phyloP scores from a whole-genome alignment of 257 asterid genomes.

The Solanum sparsipilum region DNA sequence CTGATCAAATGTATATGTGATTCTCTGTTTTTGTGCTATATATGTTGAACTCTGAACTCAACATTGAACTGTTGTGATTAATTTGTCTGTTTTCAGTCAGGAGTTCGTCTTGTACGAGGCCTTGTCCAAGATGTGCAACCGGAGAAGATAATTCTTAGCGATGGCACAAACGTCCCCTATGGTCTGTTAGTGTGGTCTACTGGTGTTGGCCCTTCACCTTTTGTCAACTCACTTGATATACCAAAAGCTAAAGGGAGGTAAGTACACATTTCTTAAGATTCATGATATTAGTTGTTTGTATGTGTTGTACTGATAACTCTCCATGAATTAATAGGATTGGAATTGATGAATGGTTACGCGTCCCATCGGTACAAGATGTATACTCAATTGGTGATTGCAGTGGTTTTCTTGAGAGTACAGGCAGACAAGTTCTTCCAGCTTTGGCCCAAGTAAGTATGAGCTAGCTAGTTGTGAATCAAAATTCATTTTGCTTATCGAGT shows the following conservation, averaged over 20 bases:
- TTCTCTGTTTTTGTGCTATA: neutral
- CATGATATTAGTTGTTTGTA: neutral
- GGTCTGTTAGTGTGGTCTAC: conserved; percentile 98
- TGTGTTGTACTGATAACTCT: neutral
- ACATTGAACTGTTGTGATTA: conserved; percentile 3
- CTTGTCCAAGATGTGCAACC: conserved; percentile 80
- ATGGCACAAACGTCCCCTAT: conserved; percentile 83
- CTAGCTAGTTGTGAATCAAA: neutral
- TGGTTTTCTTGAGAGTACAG: conserved; percentile 88
- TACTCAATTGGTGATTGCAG: conserved; percentile 91
- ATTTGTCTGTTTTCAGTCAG: conserved; percentile 65
- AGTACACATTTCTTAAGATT: neutral
- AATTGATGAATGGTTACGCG: conserved; percentile 86
- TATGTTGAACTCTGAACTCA: neutral
- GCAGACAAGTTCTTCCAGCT: conserved; percentile 94
- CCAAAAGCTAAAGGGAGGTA: conserved; percentile 97
- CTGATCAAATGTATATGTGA: neutral
- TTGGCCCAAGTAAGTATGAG: conserved; percentile 46
- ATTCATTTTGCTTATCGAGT: neutral
- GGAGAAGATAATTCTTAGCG: conserved; percentile 63
- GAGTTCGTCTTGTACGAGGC: conserved; percentile 86
- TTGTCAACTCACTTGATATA: conserved; percentile 58
- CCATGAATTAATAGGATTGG: conserved; percentile 54
- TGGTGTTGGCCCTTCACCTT: conserved; percentile 91
- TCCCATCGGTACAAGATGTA: conserved; percentile 71